Evolutionary conservation across 768 basidiomycete species (phyloP), one percentile per base, ranked within the genome.

Genomic region (Agaricus blazei): DNA sequence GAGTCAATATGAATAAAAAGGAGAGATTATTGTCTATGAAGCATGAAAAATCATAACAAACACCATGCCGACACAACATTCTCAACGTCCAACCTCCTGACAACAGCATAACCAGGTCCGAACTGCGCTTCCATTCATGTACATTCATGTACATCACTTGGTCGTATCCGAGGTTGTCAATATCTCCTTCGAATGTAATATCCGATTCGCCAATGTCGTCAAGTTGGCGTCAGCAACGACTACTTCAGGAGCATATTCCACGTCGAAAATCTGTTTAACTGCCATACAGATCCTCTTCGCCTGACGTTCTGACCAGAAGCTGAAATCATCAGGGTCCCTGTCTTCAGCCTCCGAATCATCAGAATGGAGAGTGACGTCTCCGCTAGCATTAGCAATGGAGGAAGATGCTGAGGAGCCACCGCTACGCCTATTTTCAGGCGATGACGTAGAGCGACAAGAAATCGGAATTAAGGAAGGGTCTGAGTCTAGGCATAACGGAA

Each of bases 201-300:
- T 90, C 64, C 93, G 78, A 63, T 87, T 87, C 2, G 93, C 85
- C 57, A 99, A 72, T 27, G 86, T 77, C n/a, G 84, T 81, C 64
- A 98, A 68, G 69, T 98, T 98, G 27, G 97, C 94, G 64, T 97
- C 93, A 2, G 93, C 96, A 46, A 98, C 77, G 48, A 99, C 79
- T 37, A 99, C 93, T 64, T 96, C 92, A 24, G 85, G 82, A 8
- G 85, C 87, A 66, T 93, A 87, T 64, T 98, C 95, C 40, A 98
- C 88, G 26, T 79, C 83, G 69, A 97, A 98, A 29, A 87, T 81
- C 67, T 91, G 82, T 61, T 89, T 74, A 56, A 96, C 84, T 27
- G 84, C 86, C 19, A 74, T 71, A 50, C 87, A 88, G 61, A 99
- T 98, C 52, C 92, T 82, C 70, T 86, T 88, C 54, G 96, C 97